Base-by-base conservation (phyloP, 352 stramenopile genomes). In the Chrysophaeum taylorii region DNA sequence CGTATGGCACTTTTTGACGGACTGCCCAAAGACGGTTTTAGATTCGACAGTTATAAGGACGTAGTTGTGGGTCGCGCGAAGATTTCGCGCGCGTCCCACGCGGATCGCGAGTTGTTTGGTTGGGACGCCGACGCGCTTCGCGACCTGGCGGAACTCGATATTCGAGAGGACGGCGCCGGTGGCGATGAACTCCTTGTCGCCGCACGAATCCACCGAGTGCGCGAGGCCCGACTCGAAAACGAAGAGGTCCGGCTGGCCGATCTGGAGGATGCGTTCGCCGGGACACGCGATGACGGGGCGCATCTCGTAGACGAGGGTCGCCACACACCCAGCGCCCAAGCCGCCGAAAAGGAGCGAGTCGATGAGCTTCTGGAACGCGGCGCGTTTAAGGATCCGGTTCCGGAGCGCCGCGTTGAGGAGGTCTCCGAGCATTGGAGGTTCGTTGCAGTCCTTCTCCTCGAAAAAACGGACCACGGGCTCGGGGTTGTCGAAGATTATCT, bases 161-260 rank as follows among this genome's bases (percentile, higher is more conserved):
- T 83, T 77, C 12, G 73, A 75, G 69, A 83, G 79, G 18, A 83
- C 72, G 15, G 69, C 31, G 41, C 78, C 78, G 50, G 73, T 70
- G 25, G 71, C 53, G 37, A 81, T 31, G 37, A 69, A 62, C 42
- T 75, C 39, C 21, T 70, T 38, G 29, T 45, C 57, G 50, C 74
- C 74, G 21, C 57, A 69, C 57, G 60, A 37, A 71, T 83, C 78
- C 37, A 60, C 70, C n/a, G 36, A 66, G 42, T 61, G 72, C 16
- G 79, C 62, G n/a, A 50, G 53, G 62, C 78, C 78, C 68, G 73
- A 75, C 67, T 80, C 71, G 66, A 83, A 73, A 38, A 83, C 66
- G 50, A 72, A 83, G 27, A 81, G 36, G 64, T 75, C 77, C 31
- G 74, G 68, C 71, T 83, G 72, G 57, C 72, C 74, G 50, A 80